These are phyloP conservation scores for Lophiostoma macrostomum DNA, from an alignment of 495 filamentous ascomycete species.

Conservation along the genomic window DNA sequence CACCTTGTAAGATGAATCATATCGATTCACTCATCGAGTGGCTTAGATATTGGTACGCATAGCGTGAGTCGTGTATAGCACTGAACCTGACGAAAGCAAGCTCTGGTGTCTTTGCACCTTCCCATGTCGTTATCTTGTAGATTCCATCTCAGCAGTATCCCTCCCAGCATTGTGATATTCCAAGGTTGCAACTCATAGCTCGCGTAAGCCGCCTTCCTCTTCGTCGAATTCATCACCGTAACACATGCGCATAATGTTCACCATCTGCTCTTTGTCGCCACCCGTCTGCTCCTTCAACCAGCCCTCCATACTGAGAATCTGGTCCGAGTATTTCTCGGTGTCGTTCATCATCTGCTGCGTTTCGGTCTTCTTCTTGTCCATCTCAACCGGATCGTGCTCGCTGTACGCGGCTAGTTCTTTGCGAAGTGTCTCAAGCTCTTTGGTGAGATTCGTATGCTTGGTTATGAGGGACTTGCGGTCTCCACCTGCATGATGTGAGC, in stretches of 20 bases:
- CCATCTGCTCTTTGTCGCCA: conserved; percentile 53
- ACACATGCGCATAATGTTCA: conserved; percentile 51
- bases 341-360: conserved; percentile 46
- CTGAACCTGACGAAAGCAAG: too few species aligned
- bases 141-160: neutral
- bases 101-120: too few species aligned
- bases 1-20: conserved; percentile 17
- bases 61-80: too few species aligned
- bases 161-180: neutral
- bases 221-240: conserved; percentile 63
- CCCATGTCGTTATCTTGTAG: too few species aligned
- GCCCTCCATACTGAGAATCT: conserved; percentile 62
- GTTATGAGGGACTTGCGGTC: conserved; percentile 39
- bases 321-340: conserved; percentile 59
- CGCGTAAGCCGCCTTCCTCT: conserved; percentile 59
- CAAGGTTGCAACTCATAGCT: conserved; percentile 41
- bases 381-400: conserved; percentile 52
- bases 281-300: conserved; percentile 52
- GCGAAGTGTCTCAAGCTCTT: conserved; percentile 42
- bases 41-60: conserved; percentile 3
- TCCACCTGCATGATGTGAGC: conserved; percentile 2
- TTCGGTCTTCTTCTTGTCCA: conserved; percentile 52
- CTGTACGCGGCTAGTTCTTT: conserved; percentile 49
- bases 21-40: neutral
- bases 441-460: conserved; percentile 36